Base-by-base conservation (phyloP, 306 rosid genomes). In the Vigna nakashimae region DNA sequence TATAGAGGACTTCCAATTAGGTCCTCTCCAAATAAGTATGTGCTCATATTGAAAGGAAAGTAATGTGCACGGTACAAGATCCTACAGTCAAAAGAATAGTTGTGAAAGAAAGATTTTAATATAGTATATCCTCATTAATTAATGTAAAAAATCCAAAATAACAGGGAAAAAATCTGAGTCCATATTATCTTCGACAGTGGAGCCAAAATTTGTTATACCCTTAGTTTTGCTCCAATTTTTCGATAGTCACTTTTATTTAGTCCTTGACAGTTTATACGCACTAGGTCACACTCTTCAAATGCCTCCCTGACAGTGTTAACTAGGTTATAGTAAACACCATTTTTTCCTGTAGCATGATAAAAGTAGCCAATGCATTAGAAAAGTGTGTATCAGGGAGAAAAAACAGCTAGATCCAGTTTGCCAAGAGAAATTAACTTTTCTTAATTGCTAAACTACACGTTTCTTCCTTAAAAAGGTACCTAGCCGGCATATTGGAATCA, bases 41-140 rank as follows among this genome's bases (percentile, higher is more conserved):
- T 90, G 92, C 84, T 95, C 98, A 24, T 83, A 75, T 67, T 89
- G 94, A 76, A 91, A 95, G 0, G 99, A 95, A 57, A 95, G 69
- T 69, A 92, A 86, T 17, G 90, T 91, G 75, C 99, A 95, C 15
- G 99, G 99, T 77, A 95, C 97, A 79, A 92, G 99, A 86, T 92
- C 99, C 99, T 92, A 80, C 86, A 79, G 73, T 82, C 49, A 77
- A 69, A 66, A 79, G 55, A 83, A 80, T 43, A 62, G 10, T 45
- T 28, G 72, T 51, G 40, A 50, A 65, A 70, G 63, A 73, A 62
- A 62, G 77, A 56, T 62, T 75, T 84, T 43, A 77, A 15, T 18
- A 69, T n/a, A 26, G 45, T 56, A 42, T 73, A 42, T 73, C 42
- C 48, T 50, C 51, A 20, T 52, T 10, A 45, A 43, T 49, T 30